These are phyloP conservation scores for Vigna mungo DNA, from an alignment of 306 rosid species.

Conservation along the genomic window DNA sequence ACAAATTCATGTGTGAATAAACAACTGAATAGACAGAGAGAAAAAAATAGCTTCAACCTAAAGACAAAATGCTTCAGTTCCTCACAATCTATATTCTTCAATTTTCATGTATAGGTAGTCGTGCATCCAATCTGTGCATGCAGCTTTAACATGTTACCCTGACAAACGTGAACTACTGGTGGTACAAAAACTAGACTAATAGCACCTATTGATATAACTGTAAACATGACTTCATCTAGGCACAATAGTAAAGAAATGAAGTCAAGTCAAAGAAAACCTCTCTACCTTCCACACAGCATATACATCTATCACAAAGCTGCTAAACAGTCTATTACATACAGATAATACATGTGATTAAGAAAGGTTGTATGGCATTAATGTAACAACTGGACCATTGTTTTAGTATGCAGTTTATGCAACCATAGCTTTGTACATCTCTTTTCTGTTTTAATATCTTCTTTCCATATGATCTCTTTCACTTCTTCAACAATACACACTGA, in stretches of 20 bases:
- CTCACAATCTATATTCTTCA: slow-evolving; percentile 31
- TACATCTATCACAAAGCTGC: not conserved
- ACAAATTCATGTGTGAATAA: not conserved
- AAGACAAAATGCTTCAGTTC: slow-evolving; percentile 1
- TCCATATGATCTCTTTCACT: not conserved
- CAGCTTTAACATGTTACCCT: slow-evolving; percentile 39
- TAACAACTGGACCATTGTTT: slow-evolving; percentile 1
- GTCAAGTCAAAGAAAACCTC: slow-evolving; percentile 33
- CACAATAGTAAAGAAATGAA: slow-evolving; percentile 8
- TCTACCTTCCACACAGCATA: not conserved
- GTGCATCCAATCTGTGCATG: slow-evolving; percentile 12
- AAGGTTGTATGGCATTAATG: not conserved
- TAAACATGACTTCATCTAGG: slow-evolving; percentile 31
- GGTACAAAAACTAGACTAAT: slow-evolving; percentile 23
- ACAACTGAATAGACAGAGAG: not conserved
- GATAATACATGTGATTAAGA: not conserved
- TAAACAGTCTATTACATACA: not conserved
- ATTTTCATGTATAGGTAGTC: slow-evolving; percentile 29
- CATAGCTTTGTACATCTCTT: not conserved
- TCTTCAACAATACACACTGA: not conserved
- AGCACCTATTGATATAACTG: not conserved
- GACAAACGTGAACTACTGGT: slow-evolving; percentile 28
- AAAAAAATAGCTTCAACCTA: slow-evolving; percentile 7
- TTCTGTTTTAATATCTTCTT: not conserved
- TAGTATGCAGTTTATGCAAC: slow-evolving; percentile 48